These are phyloP conservation scores for Saccharomyces hybrid DNA, from an alignment of 1,139 yeast genomes.

Conservation along the genomic window DNA sequence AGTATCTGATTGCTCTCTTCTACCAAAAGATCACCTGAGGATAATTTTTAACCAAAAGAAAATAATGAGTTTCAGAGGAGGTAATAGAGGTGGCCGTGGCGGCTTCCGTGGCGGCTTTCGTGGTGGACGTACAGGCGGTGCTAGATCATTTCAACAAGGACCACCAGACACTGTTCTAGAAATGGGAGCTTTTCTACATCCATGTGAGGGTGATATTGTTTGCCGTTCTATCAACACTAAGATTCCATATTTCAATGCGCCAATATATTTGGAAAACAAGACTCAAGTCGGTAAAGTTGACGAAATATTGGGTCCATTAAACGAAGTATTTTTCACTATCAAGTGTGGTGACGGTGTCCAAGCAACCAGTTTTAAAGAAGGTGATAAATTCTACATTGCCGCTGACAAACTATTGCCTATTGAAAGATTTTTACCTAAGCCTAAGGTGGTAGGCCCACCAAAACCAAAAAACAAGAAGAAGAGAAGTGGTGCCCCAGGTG, in stretches of 20 bases:
- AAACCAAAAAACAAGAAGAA: conserved; percentile 60
- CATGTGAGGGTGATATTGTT: conserved; percentile 96
- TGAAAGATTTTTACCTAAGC: conserved; percentile 92
- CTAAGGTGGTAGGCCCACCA: conserved; percentile 72
- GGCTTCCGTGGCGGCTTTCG: conserved; percentile 30
- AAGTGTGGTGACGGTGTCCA: conserved; percentile 95
- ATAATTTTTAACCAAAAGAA: background rate
- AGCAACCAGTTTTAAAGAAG: conserved; percentile 85
- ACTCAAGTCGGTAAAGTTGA: conserved; percentile 96
- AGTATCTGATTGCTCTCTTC: background rate
- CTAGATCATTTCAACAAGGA: conserved; percentile 27
- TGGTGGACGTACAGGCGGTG: conserved; percentile 27
- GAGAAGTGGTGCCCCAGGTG: conserved; percentile 41
- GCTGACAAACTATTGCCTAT: conserved; percentile 92
- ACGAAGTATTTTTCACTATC: conserved; percentile 93
- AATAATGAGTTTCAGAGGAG: conserved; percentile 24
- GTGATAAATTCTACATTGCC: conserved; percentile 93
- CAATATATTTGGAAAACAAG: conserved; percentile 91
- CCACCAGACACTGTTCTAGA: conserved; percentile 94
- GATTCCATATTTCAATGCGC: conserved; percentile 98
- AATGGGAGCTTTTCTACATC: conserved; percentile 87
- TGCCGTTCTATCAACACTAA: conserved; percentile 91
- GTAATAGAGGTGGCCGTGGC: conserved; percentile 31
- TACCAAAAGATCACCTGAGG: background rate
- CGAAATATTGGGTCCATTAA: conserved; percentile 94